A percentile compares a stretch with the other conserved stretches of the same genome.
Conservation (phyloP, 768 basidiomycete species). For the Ramaria sp. region DNA sequence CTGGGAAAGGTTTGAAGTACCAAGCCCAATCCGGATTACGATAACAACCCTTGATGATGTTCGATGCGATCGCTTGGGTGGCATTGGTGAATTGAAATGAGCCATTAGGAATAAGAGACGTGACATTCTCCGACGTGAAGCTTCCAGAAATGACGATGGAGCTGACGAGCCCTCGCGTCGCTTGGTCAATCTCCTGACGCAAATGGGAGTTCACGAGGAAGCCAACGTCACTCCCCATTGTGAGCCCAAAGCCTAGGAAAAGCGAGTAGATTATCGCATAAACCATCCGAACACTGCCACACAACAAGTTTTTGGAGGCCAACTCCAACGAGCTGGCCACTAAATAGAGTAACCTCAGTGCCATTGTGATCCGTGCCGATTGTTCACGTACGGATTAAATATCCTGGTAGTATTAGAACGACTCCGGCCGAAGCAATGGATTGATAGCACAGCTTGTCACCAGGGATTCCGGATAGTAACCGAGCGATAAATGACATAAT, state of each 20-base stretch:
- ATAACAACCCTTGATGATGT: slow-evolving; percentile 49
- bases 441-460: slow-evolving; percentile 76
- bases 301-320: slow-evolving; percentile 71
- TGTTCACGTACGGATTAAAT: slow-evolving; percentile 54
- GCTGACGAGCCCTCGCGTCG: slow-evolving; percentile 45
- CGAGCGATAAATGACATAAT: slow-evolving; percentile 77
- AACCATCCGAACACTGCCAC: slow-evolving; percentile 73
- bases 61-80: slow-evolving; percentile 21
- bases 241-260: slow-evolving; percentile 75
- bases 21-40: slow-evolving; percentile 67
- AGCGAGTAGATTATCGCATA: slow-evolving; percentile 82
- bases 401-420: slow-evolving; percentile 84
- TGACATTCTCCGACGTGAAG: slow-evolving; percentile 28
- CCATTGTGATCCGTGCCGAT: not conserved
- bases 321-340: slow-evolving; percentile 73
- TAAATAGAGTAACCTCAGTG: slow-evolving; percentile 16
- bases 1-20: slow-evolving; percentile 68
- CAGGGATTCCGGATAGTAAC: slow-evolving; percentile 64
- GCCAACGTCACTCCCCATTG: slow-evolving; percentile 75
- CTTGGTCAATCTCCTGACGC: slow-evolving; percentile 30
- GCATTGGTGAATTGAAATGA: slow-evolving; percentile 35
- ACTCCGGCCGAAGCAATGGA: slow-evolving; percentile 85
- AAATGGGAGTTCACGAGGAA: slow-evolving; percentile 57
- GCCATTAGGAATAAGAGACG: slow-evolving; percentile 27
- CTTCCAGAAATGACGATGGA: slow-evolving; percentile 17